Evolutionary conservation across 2,329 filamentous ascomycete genomes (phyloP).

Genomic region (Cyphellophora attinorum): DNA sequence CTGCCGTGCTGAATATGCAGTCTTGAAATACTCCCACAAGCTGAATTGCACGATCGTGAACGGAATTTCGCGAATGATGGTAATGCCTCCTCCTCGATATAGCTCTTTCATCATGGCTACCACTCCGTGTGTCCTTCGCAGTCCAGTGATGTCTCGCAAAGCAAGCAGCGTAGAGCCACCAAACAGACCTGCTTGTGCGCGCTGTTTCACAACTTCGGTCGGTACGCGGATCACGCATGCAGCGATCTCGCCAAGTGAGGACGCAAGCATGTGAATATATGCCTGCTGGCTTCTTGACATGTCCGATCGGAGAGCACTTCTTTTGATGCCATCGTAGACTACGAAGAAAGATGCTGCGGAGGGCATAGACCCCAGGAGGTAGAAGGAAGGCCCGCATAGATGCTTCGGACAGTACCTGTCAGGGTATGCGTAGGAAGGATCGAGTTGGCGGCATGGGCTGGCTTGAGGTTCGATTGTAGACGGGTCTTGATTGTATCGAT

Average conservation of each 20-base stretch:
- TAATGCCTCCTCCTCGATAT: conserved; percentile 87
- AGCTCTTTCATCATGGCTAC: conserved; percentile 63
- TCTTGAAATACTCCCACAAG: conserved; percentile 89
- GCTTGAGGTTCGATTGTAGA: conserved; percentile 71
- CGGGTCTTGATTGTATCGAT: conserved; percentile 98
- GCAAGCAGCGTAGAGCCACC: conserved; percentile 59
- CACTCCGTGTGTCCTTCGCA: conserved; percentile 22
- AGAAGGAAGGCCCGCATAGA: conserved; percentile 86
- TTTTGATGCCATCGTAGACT: conserved; percentile 74
- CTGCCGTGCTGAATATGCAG: conserved; percentile 30
- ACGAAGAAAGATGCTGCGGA: conserved; percentile 96
- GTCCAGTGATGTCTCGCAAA: conserved; percentile 58
- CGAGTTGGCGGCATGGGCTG: conserved; percentile 56
- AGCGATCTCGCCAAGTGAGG: conserved; percentile 76
- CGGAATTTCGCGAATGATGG: conserved; percentile 88
- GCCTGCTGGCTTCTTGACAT: conserved; percentile 24
- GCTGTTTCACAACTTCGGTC: conserved; percentile 94
- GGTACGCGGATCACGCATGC: conserved; percentile 89
- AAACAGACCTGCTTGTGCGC: conserved; percentile 80
- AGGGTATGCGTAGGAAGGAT: conserved; percentile 36
- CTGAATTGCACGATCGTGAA: conserved; percentile 98
- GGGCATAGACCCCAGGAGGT: conserved; percentile 87
- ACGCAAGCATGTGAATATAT: conserved; percentile 69
- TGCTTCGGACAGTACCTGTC: conserved; percentile 77
- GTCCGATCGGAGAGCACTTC: conserved; percentile 32